Conservation (phyloP, 179 eudicot genomes). For the Pouteria campechiana region DNA sequence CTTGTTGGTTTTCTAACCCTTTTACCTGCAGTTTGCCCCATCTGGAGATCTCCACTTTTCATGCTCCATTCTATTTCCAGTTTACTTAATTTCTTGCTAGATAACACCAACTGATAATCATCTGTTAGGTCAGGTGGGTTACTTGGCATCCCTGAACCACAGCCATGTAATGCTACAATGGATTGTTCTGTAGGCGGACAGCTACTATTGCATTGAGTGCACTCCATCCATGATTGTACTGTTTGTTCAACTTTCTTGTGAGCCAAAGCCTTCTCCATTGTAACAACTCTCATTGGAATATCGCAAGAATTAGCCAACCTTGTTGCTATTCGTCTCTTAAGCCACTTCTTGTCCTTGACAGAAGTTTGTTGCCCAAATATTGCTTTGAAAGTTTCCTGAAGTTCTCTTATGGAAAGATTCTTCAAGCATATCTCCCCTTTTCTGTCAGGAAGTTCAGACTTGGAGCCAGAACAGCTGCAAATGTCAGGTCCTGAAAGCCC, state of each 20-base stretch:
- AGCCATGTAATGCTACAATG: constrained; percentile 24
- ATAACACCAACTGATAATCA: constrained; percentile 12
- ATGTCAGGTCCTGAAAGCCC: constrained; percentile 17
- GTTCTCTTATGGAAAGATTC: constrained; percentile 65
- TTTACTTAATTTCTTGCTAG: constrained; percentile 17
- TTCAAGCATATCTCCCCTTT: constrained; percentile 77
- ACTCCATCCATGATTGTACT: constrained; percentile 12
- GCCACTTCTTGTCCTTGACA: constrained; percentile 94
- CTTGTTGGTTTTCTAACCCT: constrained; percentile 89
- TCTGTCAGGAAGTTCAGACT: constrained; percentile 68
- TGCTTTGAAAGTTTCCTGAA: constrained; percentile 92
- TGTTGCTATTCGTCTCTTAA: constrained; percentile 87
- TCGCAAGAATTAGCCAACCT: constrained; percentile 86
- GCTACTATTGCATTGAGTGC: too few relatives aligned
- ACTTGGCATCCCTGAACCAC: constrained; percentile 19
- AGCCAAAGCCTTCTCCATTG: constrained; percentile 37
- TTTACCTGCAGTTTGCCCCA: constrained; percentile 49
- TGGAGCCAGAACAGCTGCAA: too few relatives aligned
- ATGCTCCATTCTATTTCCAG: constrained; percentile 18
- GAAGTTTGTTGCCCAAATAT: constrained; percentile 90
- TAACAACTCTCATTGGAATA: constrained; percentile 50
- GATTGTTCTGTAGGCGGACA: constrained; percentile 14
- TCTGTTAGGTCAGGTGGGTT: constrained; percentile 16
- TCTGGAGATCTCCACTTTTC: constrained; percentile 31
- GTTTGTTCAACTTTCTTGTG: constrained; percentile 26